phyloP scores from a whole-genome alignment of 768 basidiomycete species.

The Lactarius tabidus region DNA sequence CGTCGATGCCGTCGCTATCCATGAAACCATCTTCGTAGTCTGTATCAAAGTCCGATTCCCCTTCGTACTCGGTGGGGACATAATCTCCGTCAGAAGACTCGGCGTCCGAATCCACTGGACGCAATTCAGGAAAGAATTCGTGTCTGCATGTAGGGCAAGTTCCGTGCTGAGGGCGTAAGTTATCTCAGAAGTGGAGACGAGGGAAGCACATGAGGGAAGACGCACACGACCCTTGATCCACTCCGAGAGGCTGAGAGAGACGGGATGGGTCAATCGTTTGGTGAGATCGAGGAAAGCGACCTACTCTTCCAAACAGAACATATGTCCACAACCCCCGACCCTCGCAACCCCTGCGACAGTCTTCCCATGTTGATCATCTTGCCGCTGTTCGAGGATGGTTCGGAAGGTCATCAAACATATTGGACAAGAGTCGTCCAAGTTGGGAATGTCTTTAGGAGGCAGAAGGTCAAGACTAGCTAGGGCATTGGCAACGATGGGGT shows the following conservation, averaged over 20 bases:
- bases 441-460: constrained; percentile 16
- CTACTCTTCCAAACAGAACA: constrained; percentile 66
- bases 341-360: constrained; percentile 48
- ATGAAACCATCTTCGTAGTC: constrained; percentile 30
- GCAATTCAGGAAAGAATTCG: constrained; percentile 51
- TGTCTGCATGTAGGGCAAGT: constrained; percentile 67
- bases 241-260: constrained; percentile 47
- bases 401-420: constrained; percentile 60
- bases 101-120: constrained; percentile 51
- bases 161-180: constrained; percentile 48
- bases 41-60: constrained; percentile 31
- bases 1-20: constrained; percentile 26
- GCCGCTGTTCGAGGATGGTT: constrained; percentile 35
- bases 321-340: constrained; percentile 55
- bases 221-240: constrained; percentile 60
- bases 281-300: constrained; percentile 25
- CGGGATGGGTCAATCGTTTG: neutral
- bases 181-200: constrained; percentile 1
- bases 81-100: constrained; percentile 70
- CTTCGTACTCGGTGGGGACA: constrained; percentile 52
- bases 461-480: constrained; percentile 15
- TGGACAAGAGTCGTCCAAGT: constrained; percentile 53
- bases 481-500: constrained; percentile 12
- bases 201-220: constrained; percentile 17
- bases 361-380: constrained; percentile 24